Evolutionary conservation across 257 asterid species (phyloP).

Genomic region (Rhazya stricta): DNA sequence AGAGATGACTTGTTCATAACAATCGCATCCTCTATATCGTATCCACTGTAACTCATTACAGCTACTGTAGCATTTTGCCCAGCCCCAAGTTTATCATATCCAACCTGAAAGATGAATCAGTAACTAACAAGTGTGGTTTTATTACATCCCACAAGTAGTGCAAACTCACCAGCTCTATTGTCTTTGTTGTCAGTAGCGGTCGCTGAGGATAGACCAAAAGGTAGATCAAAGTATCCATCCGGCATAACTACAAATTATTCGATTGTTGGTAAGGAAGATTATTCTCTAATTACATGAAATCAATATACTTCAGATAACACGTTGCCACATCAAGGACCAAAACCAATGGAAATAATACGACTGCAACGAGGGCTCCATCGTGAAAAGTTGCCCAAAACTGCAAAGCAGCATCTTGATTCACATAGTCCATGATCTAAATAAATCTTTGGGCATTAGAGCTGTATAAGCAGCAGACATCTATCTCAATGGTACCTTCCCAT

Average conservation of each 20-base stretch:
- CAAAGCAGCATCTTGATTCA: background rate
- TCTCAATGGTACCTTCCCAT: background rate
- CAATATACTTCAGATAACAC: background rate
- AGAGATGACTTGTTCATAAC: constrained; percentile 96
- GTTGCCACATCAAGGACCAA: background rate
- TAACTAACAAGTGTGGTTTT: constrained; percentile 4
- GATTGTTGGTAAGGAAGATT: background rate
- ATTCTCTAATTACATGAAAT: background rate
- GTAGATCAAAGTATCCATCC: constrained; percentile 83
- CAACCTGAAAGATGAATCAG: constrained; percentile 43
- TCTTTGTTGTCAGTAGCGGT: constrained; percentile 84
- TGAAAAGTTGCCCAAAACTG: background rate
- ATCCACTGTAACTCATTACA: constrained; percentile 98
- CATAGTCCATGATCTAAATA: background rate
- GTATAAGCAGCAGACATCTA: background rate
- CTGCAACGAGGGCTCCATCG: background rate
- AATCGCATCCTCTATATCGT: constrained; percentile 97
- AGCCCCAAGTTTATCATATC: constrained; percentile 89
- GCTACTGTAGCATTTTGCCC: constrained; percentile 99
- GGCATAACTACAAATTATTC: constrained; percentile 47
- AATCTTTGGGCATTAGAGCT: background rate
- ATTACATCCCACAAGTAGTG: constrained; percentile 8
- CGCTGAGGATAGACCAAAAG: constrained; percentile 96
- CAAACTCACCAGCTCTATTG: constrained; percentile 85
- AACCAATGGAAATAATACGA: background rate